Evolutionary conservation across 352 stramenopile genomes (phyloP), one percentile per base, ranked within the genome.

Genomic region (Phytophthora sp.): DNA sequence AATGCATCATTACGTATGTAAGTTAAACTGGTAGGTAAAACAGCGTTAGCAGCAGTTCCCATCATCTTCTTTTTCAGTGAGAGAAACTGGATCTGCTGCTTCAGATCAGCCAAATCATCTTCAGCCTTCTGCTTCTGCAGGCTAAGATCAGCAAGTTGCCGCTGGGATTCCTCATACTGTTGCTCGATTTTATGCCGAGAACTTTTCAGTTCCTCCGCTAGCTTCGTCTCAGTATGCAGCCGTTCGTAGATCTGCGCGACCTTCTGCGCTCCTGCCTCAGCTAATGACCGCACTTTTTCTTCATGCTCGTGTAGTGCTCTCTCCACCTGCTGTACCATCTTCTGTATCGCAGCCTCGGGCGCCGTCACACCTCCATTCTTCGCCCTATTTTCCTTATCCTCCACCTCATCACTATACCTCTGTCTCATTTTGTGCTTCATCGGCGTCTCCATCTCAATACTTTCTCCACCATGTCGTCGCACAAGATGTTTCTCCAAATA

Each of bases 401-500:
- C 53, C 26, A 38, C 15, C 18, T 38, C 27, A n/a, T 59, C 13
- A 21, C 1, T 4, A 36, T 26, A 9, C 16, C 29, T 12, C 20
- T 12, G 31, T 36, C 23, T 52, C 39, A 57, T 67, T 20, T 63
- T 74, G 21, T 30, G 29, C 20, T 69, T 63, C 31, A 62, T 41
- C 3, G 58, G 56, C 15, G 54, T 41, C 27, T 67, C 59, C 18
- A 73, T 5, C 35, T 56, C 50, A 39, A 46, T 45, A 41, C 30
- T 68, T 15, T 80, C 67, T 18, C 64, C 69, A 27, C 59, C 12
- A 70, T 93, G 85, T 15, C 85, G 63, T 20, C 85, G 57, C 24
- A 77, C 42, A n/a, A 79, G 49, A 56, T 93, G 85, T n/a, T 88
- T 87, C 3, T 86, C 74, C 18, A 93, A 63, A 65, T 80, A 93